These are phyloP conservation scores for Nannochloris sp. DNA, from an alignment of 139 green algal species.

Conservation along the genomic window DNA sequence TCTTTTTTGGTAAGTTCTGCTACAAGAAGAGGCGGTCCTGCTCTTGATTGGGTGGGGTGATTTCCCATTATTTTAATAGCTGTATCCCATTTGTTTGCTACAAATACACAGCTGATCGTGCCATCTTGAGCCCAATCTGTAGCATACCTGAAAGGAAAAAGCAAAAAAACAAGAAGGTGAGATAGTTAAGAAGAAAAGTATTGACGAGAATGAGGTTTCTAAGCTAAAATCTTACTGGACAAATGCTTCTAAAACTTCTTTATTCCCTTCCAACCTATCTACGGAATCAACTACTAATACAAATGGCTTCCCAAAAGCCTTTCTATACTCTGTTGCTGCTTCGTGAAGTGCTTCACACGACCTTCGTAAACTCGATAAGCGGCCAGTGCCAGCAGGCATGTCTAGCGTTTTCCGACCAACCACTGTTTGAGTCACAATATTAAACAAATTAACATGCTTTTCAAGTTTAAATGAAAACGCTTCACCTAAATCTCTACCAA, in stretches of 20 bases:
- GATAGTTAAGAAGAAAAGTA: background rate
- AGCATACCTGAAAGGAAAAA: background rate
- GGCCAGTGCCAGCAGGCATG: background rate
- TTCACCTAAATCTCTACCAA: background rate
- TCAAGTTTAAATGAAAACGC: constrained; percentile 12
- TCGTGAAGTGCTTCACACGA: constrained; percentile 14
- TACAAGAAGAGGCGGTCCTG: background rate
- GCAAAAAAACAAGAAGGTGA: background rate
- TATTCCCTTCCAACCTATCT: constrained; percentile 18
- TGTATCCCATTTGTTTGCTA: background rate
- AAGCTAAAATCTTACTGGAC: background rate
- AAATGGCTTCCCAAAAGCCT: constrained; percentile 21
- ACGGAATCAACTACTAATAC: constrained; percentile 35
- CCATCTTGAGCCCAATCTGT: background rate
- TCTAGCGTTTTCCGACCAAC: constrained; percentile 14
- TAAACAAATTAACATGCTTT: constrained; percentile 14
- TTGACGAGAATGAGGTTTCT: background rate
- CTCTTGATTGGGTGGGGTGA: background rate
- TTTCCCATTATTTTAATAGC: background rate
- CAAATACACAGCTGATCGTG: background rate
- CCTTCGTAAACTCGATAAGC: background rate
- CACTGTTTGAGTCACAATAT: constrained; percentile 7
- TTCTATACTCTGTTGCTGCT: constrained; percentile 6
- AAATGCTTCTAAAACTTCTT: background rate
- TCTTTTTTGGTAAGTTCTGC: constrained; percentile 10